phyloP scores from a whole-genome alignment of 257 asterid genomes.

The Leptodermis oblonga region DNA sequence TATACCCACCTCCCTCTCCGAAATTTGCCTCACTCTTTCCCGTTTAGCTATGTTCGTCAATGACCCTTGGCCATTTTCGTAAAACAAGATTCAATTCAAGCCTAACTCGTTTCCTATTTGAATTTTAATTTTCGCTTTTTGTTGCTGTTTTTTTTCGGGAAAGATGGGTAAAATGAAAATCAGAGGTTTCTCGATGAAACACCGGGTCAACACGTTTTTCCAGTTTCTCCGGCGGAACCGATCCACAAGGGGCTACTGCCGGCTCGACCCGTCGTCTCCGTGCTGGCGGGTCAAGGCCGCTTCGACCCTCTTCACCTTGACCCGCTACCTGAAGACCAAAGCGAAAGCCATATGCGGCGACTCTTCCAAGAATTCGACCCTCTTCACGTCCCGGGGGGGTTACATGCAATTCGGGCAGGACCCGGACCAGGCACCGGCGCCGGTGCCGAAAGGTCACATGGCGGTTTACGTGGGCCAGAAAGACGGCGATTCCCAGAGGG shows the following conservation, averaged over 20 bases:
- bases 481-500: conserved; percentile 56
- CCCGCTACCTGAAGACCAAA: conserved; percentile 37
- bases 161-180: conserved; percentile 41
- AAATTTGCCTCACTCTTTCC: conserved; percentile 47
- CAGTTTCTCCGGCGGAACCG: conserved; percentile 43
- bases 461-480: conserved; percentile 81
- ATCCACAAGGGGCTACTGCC: conserved; percentile 22
- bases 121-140: background rate
- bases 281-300: conserved; percentile 22
- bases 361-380: conserved; percentile 13
- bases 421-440: conserved; percentile 28
- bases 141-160: background rate
- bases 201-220: conserved; percentile 47
- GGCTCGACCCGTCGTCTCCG: conserved; percentile 21
- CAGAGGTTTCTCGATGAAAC: conserved; percentile 66
- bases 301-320: conserved; percentile 45
- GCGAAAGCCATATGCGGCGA: conserved; percentile 43
- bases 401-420: conserved; percentile 51
- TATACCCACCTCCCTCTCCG: conserved; percentile 49
- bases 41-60: conserved; percentile 65
- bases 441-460: conserved; percentile 64
- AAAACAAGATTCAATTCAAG: background rate
- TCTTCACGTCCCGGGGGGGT: conserved; percentile 26
- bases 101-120: background rate
- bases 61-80: conserved; percentile 83